Percentiles rank a stretch among this genome's conserved stretches.
Conservation (phyloP, 78 protist genomes). For the Dictyostelium firmibasis region DNA sequence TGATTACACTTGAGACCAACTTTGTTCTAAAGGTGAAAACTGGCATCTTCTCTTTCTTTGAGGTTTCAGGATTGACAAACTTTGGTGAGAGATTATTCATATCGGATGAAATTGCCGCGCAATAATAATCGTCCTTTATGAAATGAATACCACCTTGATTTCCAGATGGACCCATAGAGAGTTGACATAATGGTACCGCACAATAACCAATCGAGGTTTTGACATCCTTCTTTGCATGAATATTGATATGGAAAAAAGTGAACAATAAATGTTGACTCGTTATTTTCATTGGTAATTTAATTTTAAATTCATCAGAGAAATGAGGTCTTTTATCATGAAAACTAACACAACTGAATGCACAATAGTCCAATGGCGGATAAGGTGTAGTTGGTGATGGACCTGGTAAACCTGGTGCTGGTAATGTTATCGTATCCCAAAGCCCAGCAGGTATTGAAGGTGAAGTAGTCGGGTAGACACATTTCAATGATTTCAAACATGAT, state of each 20-base stretch:
- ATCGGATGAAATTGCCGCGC: constrained; percentile 17
- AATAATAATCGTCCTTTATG: constrained; percentile 35
- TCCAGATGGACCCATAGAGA: neutral
- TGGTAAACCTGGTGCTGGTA: constrained; percentile 41
- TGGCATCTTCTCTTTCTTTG: constrained; percentile 43
- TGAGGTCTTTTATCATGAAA: constrained; percentile 82
- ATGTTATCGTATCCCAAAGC: constrained; percentile 39
- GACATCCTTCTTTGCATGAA: constrained; percentile 47
- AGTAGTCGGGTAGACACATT: constrained; percentile 43
- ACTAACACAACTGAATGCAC: constrained; percentile 15
- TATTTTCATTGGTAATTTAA: constrained; percentile 71
- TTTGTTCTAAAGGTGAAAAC: constrained; percentile 41
- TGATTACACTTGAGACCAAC: constrained; percentile 7
- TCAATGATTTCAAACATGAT: constrained; percentile 12
- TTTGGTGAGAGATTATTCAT: neutral
- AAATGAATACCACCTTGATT: neutral
- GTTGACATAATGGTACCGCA: constrained; percentile 22
- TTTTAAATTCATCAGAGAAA: constrained; percentile 74
- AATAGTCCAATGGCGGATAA: constrained; percentile 51
- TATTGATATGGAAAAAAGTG: constrained; percentile 59
- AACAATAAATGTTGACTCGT: constrained; percentile 58
- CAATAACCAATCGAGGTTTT: constrained; percentile 69
- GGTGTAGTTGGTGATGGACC: constrained; percentile 66
- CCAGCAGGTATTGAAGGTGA: constrained; percentile 39
- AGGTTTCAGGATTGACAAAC: constrained; percentile 15